Evolutionary conservation across 495 filamentous ascomycete genomes (phyloP), one percentile per base, ranked within the genome.

Genomic region (Venustampulla echinocandica): DNA sequence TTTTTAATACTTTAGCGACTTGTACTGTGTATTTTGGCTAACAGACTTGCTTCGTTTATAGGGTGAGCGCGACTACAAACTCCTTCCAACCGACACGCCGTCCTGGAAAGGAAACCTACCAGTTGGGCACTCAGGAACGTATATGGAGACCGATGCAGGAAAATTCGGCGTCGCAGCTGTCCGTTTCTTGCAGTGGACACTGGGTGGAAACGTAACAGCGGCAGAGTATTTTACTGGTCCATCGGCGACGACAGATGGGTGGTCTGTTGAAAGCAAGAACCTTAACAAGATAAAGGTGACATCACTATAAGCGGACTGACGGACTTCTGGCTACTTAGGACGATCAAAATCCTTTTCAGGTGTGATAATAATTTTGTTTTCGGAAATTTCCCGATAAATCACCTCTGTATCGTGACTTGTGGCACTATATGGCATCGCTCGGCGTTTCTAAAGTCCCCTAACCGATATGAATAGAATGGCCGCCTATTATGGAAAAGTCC

Each of bases 21-120:
- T 7, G 13, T 30, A 30, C 13, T 30, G 7, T 7, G 13, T 30
- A n/a, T n/a, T n/a, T n/a, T n/a, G n/a, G n/a, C n/a, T n/a, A n/a
- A n/a, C n/a, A n/a, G n/a, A n/a, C 27, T 30, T 7, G n/a, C 27
- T 30, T 30, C 7, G n/a, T 44, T 10, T 17, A 10, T 42, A 64
- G 61, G 62, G 52, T 40, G 61, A 63, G 45, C 46, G 61, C 10
- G 62, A 65, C 51, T 65, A 47, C 37, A 42, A 44, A 0, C 21
- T 19, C 11, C 47, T 65, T 21, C 58, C 59, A 21, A 32, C 33
- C 1, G 43, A 35, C 3, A 56, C 48, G 1, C 62, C 62, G n/a
- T n/a, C 42, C n/a, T 65, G 59, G 59, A 65, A 65, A 50, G 62
- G 62, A 11, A 65, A 65, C 44, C 43, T 65, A 3, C 36, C 48